Percentiles rank a stretch among this genome's conserved stretches.
Conservation (phyloP, 1,284 basidiomycete species). For the Ceratobasidium sp. region DNA sequence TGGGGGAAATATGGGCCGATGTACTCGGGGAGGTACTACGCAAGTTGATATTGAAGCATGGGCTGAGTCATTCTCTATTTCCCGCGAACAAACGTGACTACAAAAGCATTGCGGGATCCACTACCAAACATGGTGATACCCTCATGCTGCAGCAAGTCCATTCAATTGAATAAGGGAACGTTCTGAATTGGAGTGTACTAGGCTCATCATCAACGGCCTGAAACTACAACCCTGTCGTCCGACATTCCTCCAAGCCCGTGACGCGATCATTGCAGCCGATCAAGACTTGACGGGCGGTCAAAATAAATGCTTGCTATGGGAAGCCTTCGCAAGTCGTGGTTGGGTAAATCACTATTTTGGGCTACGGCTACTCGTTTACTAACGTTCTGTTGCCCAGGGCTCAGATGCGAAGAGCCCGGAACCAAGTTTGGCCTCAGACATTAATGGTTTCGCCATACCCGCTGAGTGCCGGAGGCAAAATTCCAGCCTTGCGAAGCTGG, state of each 20-base stretch:
- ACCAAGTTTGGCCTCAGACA: neutral
- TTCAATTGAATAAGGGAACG: neutral
- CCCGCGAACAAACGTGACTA: too few species aligned
- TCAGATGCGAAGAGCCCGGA: constrained; percentile 60
- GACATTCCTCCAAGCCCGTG: constrained; percentile 88
- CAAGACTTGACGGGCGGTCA: constrained; percentile 74
- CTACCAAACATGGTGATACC: constrained; percentile 93
- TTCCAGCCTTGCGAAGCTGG: neutral
- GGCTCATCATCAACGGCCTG: constrained; percentile 87
- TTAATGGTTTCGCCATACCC: constrained; percentile 24
- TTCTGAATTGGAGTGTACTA: constrained; percentile 42
- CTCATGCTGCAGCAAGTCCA: constrained; percentile 74
- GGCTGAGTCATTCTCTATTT: too few species aligned
- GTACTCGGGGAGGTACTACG: too few species aligned
- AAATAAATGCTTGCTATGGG: constrained; percentile 79
- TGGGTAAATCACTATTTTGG: constrained; percentile 55
- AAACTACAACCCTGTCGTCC: constrained; percentile 94
- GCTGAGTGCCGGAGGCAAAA: neutral
- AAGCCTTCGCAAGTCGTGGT: constrained; percentile 83
- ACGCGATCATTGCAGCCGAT: constrained; percentile 93
- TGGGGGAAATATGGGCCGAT: too few species aligned
- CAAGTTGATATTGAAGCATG: too few species aligned
- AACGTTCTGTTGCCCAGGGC: constrained; percentile 59
- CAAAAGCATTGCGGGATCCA: too few species aligned
- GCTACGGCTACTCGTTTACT: too few species aligned